phyloP scores from a whole-genome alignment of 768 basidiomycete species.

The Termitomyces sp. region DNA sequence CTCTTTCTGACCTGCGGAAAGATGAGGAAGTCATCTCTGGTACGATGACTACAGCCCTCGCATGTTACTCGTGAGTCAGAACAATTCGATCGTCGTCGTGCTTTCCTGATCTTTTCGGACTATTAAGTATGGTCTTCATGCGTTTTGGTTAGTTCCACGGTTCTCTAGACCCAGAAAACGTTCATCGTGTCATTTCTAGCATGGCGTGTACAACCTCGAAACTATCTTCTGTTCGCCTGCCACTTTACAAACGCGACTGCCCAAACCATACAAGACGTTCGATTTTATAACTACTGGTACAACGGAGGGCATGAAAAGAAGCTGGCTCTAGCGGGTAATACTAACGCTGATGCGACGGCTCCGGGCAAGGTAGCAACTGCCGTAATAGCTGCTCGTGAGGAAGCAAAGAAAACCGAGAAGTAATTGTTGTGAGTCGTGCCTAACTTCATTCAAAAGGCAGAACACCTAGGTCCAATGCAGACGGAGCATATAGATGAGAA shows the following conservation, averaged over 20 bases:
- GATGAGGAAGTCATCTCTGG: conserved; percentile 98
- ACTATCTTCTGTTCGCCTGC: conserved; percentile 93
- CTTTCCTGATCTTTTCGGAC: conserved; percentile 8
- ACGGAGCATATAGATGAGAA: conserved; percentile 16
- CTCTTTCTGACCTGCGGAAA: conserved; percentile 84
- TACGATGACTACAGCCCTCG: conserved; percentile 90
- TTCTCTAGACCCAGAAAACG: not conserved
- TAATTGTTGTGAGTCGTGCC: conserved; percentile 13
- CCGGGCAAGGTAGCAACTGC: conserved; percentile 47
- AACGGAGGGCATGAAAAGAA: conserved; percentile 82
- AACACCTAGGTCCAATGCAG: conserved; percentile 4
- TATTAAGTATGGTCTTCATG: conserved; percentile 77
- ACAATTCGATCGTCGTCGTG: conserved; percentile 1
- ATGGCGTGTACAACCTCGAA: conserved; percentile 94
- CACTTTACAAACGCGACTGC: conserved; percentile 90
- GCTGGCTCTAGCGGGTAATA: conserved; percentile 30
- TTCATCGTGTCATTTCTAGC: conserved; percentile 41
- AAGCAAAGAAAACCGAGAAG: conserved; percentile 32
- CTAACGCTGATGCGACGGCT: conserved; percentile 23
- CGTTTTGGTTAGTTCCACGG: conserved; percentile 67
- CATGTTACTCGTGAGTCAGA: conserved; percentile 85
- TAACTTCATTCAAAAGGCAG: not conserved
- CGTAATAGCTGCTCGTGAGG: conserved; percentile 38
- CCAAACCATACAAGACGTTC: conserved; percentile 76
- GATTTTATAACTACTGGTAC: conserved; percentile 91